Evolutionary conservation across 2,329 filamentous ascomycete genomes (phyloP), one percentile per base, ranked within the genome.

Genomic region (Colletotrichum truncatum): DNA sequence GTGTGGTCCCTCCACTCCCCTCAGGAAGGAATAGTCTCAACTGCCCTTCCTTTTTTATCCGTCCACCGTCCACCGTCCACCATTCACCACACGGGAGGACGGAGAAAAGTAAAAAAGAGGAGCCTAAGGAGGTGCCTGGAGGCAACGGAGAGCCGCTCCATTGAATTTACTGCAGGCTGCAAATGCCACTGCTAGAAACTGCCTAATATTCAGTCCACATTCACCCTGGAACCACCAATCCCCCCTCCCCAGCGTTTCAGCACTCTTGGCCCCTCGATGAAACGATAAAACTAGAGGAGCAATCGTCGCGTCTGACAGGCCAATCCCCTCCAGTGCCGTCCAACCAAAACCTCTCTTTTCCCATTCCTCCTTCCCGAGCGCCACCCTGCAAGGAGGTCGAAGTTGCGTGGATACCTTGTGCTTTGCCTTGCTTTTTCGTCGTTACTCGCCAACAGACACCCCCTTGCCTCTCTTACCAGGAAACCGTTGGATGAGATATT

Each of bases 221-320:
- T 14, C 54, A 65, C 49, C 36, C 65, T 48, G 61, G 49, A 23
- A 45, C 55, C 49, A 48, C 55, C 43, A 56, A 36, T 57, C 48
- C n/a, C 36, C 54, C 34, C 49, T n/a, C 54, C 53, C 48, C 61
- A 64, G 54, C 55, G 65, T 67, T 67, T 67, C 65, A 65, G 60
- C 54, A 39, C 38, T 49, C 55, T 67, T 51, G 43, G 61, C 61
- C 54, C 60, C 61, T 67, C 43, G 61, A 67, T 67, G 65, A 67
- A 67, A 67, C 65, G 55, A 56, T 39, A 67, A 38, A 34, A 39
- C 21, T 36, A 60, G 51, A 59, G 36, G 49, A 64, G 61, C 54
- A 67, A 26, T 64, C 45, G 54, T 38, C 61, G 51, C 60, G 49
- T 43, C 57, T 62, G 52, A 64, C 65, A 65, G 61, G 51, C 61